These are phyloP conservation scores for Phaeosphaeria sp. DNA, from an alignment of 2,329 filamentous ascomycete genomes.

Conservation along the genomic window DNA sequence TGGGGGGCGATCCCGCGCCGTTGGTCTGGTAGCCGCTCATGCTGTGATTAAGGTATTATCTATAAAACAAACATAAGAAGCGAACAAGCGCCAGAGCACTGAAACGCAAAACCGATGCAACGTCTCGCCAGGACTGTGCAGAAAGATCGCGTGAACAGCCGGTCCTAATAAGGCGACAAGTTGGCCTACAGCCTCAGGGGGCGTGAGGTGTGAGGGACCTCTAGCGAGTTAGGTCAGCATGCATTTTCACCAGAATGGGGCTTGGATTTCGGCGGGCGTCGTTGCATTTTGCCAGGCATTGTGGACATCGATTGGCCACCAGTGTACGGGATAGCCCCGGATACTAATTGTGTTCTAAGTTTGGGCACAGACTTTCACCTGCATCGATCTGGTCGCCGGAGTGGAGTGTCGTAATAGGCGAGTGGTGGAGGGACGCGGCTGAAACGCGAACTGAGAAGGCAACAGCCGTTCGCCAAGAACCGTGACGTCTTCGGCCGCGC, in stretches of 20 bases:
- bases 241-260: slow-evolving; percentile 37
- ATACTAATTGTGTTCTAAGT: slow-evolving; percentile 7
- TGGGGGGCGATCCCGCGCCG: slow-evolving; percentile 20
- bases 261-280: slow-evolving; percentile 22
- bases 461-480: slow-evolving; percentile 11
- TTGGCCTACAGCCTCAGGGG: background rate
- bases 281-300: slow-evolving; percentile 27
- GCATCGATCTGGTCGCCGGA: background rate
- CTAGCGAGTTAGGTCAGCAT: slow-evolving; percentile 16
- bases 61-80: background rate
- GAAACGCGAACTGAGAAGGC: slow-evolving; percentile 13
- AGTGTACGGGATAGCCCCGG: slow-evolving; percentile 6
- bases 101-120: background rate
- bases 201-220: background rate
- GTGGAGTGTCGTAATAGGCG: too few relatives aligned
- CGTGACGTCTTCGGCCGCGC: too few relatives aligned
- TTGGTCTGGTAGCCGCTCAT: slow-evolving; percentile 12
- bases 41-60: slow-evolving; percentile 9
- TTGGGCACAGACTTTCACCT: slow-evolving; percentile 2
- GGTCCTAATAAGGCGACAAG: background rate
- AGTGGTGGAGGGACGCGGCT: slow-evolving; percentile 2
- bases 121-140: background rate
- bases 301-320: slow-evolving; percentile 10
- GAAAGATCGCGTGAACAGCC: slow-evolving; percentile 1
- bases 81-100: background rate